Percentiles rank a stretch among this genome's conserved stretches.
These are phyloP conservation scores for Solanum virginianum DNA, from an alignment of 257 asterid species.

Conservation along the genomic window DNA sequence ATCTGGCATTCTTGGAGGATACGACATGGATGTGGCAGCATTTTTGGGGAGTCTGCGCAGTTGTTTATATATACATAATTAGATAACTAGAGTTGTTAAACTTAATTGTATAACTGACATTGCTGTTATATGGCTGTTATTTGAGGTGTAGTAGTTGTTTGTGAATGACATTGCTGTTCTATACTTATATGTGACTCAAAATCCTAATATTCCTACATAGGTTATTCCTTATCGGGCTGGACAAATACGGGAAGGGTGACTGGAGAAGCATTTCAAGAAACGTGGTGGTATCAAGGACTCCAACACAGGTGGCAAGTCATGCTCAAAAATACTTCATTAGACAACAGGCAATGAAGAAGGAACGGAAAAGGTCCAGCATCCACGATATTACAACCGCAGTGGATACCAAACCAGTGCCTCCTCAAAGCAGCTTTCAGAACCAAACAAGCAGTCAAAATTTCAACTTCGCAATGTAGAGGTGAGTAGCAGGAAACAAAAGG, in stretches of 20 bases:
- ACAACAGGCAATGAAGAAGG: constrained; percentile 58
- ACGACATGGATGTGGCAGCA: not conserved
- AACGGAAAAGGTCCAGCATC: constrained; percentile 79
- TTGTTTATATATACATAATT: not conserved
- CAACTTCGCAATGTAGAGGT: constrained; percentile 25
- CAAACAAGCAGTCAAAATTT: constrained; percentile 31
- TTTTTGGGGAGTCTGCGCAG: not conserved
- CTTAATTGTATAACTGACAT: not conserved
- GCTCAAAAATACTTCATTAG: constrained; percentile 85
- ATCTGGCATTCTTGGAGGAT: not conserved
- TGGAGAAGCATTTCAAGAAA: constrained; percentile 96
- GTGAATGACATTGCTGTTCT: not conserved
- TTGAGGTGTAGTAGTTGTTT: not conserved
- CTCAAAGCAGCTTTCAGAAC: constrained; percentile 35
- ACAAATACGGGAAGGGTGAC: constrained; percentile 74
- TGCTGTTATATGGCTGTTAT: not conserved
- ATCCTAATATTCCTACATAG: constrained; percentile 12
- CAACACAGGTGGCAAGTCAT: constrained; percentile 92
- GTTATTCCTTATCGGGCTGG: constrained; percentile 62
- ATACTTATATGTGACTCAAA: not conserved
- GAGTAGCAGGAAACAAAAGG: constrained; percentile 1
- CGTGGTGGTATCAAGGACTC: constrained; percentile 75
- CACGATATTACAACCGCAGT: constrained; percentile 71
- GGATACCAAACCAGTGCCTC: constrained; percentile 35
- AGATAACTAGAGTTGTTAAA: not conserved